A percentile compares a stretch with the other conserved stretches of the same genome.
Evolutionary conservation across 1,139 yeast genomes (phyloP).

Genomic region (Yarrowia galli): DNA sequence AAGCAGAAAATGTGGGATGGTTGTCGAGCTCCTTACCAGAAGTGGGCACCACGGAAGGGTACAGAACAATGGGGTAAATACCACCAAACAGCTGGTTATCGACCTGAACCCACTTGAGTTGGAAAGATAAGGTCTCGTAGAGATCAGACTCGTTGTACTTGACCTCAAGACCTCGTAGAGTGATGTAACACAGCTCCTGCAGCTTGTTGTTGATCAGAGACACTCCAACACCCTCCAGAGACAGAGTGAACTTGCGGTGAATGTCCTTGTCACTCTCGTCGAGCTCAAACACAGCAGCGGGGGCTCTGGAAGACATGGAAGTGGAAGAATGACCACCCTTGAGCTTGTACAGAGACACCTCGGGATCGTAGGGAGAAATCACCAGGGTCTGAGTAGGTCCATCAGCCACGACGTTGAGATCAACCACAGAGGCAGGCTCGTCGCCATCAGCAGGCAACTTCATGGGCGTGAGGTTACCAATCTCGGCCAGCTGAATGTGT

Average conservation of each 20-base stretch:
- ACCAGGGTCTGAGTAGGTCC: constrained; percentile 93
- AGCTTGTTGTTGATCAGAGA: constrained; percentile 75
- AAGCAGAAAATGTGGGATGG: constrained; percentile 90
- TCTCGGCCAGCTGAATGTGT: constrained; percentile 84
- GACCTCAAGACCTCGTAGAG: constrained; percentile 80
- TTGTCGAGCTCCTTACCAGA: constrained; percentile 81
- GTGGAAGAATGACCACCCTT: constrained; percentile 41
- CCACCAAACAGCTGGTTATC: constrained; percentile 93
- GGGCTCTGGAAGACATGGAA: constrained; percentile 42
- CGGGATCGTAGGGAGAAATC: constrained; percentile 81
- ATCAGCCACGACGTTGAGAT: constrained; percentile 92
- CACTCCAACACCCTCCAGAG: constrained; percentile 87
- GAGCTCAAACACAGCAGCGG: constrained; percentile 63
- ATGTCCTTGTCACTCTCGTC: constrained; percentile 71
- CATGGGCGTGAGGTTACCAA: constrained; percentile 90
- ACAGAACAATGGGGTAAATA: constrained; percentile 84
- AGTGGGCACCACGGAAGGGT: constrained; percentile 90
- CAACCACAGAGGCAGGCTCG: constrained; percentile 62
- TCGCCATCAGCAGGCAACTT: constrained; percentile 62
- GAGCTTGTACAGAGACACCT: constrained; percentile 71
- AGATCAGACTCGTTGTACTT: constrained; percentile 84
- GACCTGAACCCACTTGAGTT: constrained; percentile 91
- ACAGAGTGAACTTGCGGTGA: constrained; percentile 55
- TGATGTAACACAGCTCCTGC: constrained; percentile 83
- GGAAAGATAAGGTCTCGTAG: constrained; percentile 79